Evolutionary conservation across 768 basidiomycete species (phyloP), one percentile per base, ranked within the genome.

Genomic region (Tulasnella sp.): DNA sequence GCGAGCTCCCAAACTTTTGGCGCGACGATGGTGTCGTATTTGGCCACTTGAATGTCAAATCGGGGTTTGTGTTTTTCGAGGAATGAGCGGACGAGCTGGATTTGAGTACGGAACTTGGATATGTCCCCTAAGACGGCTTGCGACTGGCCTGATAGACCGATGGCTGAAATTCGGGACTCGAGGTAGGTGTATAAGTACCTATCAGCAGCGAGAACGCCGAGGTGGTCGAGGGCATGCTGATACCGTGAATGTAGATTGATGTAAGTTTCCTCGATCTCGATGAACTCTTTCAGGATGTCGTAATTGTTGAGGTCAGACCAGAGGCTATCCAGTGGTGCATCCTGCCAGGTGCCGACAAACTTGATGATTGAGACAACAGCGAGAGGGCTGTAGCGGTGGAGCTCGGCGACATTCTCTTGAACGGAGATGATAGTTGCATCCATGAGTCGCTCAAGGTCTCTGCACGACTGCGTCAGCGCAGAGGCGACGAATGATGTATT

Each of bases 131-230:
- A 44, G 67, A 69, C 17, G 9, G 37, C 17, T 8, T 69, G 35
- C 3, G 39, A 7, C 42, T 69, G 37, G 19, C n/a, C 44, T 29
- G 67, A 29, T 22, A 65, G 34, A 9, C 35, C 34, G 3, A 36
- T n/a, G 7, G 64, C 34, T 40, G 34, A 4, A 34, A 65, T 40
- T 34, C 39, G 34, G 5, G 34, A 36, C 64, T 64, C 59, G 44
- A 75, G 34, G 59, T 64, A 76, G 29, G 47, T 64, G 62, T 52
- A 68, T 12, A 77, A 81, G 79, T 86, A 94, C 71, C 89, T 79
- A 62, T 92, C 91, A 12, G 91, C 92, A 62, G 86, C 86, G 77
- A 88, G 90, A 11, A 89, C 88, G 1, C 92, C 92, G 3, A 94
- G 79, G 78, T 86, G 88, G 75, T 83, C 79, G 41, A 85, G 79